Base-by-base conservation (phyloP, 495 filamentous ascomycete genomes). In the Pseudevernia furfuracea region DNA sequence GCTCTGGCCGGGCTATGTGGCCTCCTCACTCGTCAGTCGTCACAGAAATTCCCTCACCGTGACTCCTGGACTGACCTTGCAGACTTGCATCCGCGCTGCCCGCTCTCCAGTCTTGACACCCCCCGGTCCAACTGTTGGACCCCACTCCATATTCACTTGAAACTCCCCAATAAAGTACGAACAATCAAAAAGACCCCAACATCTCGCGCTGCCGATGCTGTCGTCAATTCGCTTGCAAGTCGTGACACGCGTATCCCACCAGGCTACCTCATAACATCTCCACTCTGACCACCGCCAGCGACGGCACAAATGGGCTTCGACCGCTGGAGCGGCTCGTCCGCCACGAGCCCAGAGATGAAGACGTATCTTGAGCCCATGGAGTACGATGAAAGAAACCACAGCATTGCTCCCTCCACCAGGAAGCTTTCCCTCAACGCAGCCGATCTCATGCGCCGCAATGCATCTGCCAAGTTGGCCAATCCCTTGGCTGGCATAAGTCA, bases 391-490 rank as follows among this genome's bases (percentile, higher is more conserved):
- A 44, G 49, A 37, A 68, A 68, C 39, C 63, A 68, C 38, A 62
- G 58, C 36, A 37, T 65, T 46, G 21, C 59, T 32, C 62, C 58
- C 8, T 28, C 60, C 41, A 39, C 32, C 30, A 63, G 67, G n/a
- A 49, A 61, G 5, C 41, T 52, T 28, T 64, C 60, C 44, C 55
- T 72, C 7, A 76, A 71, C 9, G 78, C 79, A 9, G 80, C 81
- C 23, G 81, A 84, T 66, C 79, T 74, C 19, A 78, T 77, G 15
- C 73, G 82, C 5, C 77, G 80, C 58, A 82, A 82, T 64, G 58
- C 82, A 43, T 82, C 84, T 55, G 83, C 83, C 19, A 84, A 82
- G 71, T 74, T 92, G 57, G 87, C 84, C 28, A 89, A 92, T 60
- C 90, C 90, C 37, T 78, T 94, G 17, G 81, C 82, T 11, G 87